These are phyloP conservation scores for Paspalum notatum DNA, from an alignment of 176 grass and related monocot species.

Conservation along the genomic window DNA sequence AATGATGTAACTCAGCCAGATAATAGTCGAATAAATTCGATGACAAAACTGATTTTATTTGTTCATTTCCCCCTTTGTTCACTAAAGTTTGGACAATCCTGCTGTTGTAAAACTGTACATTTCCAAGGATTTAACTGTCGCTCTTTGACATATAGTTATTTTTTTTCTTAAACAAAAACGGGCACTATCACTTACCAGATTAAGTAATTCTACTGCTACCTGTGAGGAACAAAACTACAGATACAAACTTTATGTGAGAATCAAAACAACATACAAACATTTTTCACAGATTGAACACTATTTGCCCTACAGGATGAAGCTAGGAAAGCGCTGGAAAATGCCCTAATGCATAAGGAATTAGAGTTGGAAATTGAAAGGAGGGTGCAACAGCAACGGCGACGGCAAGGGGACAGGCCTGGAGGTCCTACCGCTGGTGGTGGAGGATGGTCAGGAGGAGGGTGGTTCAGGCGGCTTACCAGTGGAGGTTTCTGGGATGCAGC, in stretches of 20 bases:
- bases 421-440: conserved; percentile 44
- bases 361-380: conserved; percentile 50
- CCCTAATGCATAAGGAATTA: conserved; percentile 45
- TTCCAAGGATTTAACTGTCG: not conserved
- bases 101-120: not conserved
- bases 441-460: conserved; percentile 69
- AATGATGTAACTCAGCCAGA: not conserved
- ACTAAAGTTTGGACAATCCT: not conserved
- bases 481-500: conserved; percentile 76
- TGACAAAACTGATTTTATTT: no score
- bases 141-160: not conserved
- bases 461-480: conserved; percentile 70
- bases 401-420: conserved; percentile 30
- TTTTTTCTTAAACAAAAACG: not conserved
- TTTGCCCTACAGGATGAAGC: conserved; percentile 50
- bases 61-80: not conserved
- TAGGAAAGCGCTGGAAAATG: conserved; percentile 53
- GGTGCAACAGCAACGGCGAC: conserved; percentile 41
- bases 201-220: not conserved
- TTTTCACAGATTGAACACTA: not conserved
- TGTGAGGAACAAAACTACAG: no score
- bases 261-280: not conserved
- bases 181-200: not conserved
- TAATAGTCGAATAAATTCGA: not conserved
- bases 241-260: not conserved